These are phyloP conservation scores for Colletotrichum brevisporum DNA, from an alignment of 2,329 filamentous ascomycete genomes.

Conservation along the genomic window DNA sequence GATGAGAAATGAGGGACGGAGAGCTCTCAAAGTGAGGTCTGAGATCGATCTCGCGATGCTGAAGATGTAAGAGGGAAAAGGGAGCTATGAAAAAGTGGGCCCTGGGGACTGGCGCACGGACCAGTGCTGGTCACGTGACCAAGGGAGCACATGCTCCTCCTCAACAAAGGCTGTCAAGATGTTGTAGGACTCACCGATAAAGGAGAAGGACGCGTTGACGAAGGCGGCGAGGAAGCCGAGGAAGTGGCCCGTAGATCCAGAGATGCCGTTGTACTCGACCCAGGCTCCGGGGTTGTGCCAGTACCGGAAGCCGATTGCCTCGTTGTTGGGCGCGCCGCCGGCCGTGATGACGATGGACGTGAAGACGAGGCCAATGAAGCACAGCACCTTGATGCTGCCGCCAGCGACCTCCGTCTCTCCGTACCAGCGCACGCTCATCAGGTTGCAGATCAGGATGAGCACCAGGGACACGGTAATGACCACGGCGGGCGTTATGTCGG, in stretches of 20 bases:
- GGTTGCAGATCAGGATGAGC: conserved; percentile 55
- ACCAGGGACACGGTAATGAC: conserved; percentile 60
- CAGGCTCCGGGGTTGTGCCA: conserved; percentile 60
- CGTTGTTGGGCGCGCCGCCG: conserved; percentile 64
- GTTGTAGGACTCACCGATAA: conserved; percentile 20
- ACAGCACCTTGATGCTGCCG: conserved; percentile 61
- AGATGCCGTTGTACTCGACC: conserved; percentile 64
- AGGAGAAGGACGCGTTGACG: conserved; percentile 59
- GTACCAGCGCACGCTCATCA: conserved; percentile 59
- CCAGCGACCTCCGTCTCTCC: conserved; percentile 61
- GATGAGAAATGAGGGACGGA: no score
- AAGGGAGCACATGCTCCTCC: no score
- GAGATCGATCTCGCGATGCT: no score
- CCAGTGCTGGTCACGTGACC: no score
- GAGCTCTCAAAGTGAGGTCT: no score
- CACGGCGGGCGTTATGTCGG: conserved; percentile 55
- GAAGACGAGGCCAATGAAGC: conserved; percentile 67
- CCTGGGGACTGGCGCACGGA: no score
- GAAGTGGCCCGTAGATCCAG: conserved; percentile 64
- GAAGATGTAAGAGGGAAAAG: no score
- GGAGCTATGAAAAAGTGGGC: no score
- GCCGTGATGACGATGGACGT: conserved; percentile 59
- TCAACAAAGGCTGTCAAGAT: no score
- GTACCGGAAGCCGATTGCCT: conserved; percentile 59
- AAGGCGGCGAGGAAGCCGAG: conserved; percentile 70